These are phyloP conservation scores for Ramaria sp. DNA, from an alignment of 768 basidiomycete species.

Conservation along the genomic window DNA sequence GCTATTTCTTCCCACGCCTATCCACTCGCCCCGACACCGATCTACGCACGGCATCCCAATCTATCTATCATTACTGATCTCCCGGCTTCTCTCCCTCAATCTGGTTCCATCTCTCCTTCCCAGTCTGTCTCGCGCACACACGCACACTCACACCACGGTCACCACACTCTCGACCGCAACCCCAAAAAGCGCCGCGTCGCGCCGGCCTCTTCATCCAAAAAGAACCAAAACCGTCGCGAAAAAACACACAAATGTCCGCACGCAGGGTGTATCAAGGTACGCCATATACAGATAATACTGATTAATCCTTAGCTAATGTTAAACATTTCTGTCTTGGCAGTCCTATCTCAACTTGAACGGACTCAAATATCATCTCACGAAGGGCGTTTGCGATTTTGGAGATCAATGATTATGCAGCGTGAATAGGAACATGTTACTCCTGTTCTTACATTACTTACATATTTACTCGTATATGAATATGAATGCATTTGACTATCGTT, in stretches of 20 bases:
- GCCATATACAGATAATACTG: too few relatives aligned
- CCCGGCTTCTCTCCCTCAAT: not conserved
- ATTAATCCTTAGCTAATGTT: too few relatives aligned
- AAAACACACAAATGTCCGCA: slow-evolving; percentile 39
- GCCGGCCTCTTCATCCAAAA: not conserved
- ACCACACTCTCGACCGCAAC: not conserved
- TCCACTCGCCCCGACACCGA: not conserved
- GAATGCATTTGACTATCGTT: too few relatives aligned
- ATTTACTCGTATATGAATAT: too few relatives aligned
- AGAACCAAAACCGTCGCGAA: slow-evolving; percentile 20
- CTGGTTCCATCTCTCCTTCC: too few relatives aligned
- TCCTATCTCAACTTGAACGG: slow-evolving; percentile 59
- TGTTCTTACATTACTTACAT: too few relatives aligned
- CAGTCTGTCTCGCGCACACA: too few relatives aligned
- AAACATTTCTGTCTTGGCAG: slow-evolving; percentile 17
- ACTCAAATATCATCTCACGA: slow-evolving; percentile 56
- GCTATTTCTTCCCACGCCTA: not conserved
- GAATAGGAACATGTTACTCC: not conserved
- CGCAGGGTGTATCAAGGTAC: slow-evolving; percentile 44
- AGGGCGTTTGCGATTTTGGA: slow-evolving; percentile 41
- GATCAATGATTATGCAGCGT: not conserved
- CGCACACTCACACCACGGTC: not conserved
- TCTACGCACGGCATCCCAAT: slow-evolving; percentile 6
- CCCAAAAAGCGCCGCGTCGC: not conserved
- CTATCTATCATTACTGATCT: slow-evolving; percentile 8